Evolutionary conservation across 345 rosid species (phyloP), one percentile per base, ranked within the genome.

Genomic region (Citrus sp.): DNA sequence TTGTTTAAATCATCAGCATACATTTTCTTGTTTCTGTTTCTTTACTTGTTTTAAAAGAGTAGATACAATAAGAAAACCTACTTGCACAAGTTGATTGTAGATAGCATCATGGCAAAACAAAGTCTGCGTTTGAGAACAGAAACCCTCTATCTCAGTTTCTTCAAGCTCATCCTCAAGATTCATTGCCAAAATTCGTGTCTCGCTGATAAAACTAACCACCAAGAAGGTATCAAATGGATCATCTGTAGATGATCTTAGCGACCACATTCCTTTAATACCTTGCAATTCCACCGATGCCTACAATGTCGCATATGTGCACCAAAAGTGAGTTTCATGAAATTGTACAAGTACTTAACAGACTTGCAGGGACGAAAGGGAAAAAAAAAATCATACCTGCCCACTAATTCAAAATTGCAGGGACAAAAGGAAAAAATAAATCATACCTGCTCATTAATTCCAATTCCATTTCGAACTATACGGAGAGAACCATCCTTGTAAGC

Each of bases 231-330:
- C 99, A 84, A 79, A 93, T 74, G 94, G 90, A 84, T 95, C 99
- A 77, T 93, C 94, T 56, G 90, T 87, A 25, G 97, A 91, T 60
- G 94, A 90, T 87, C 96, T 92, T 76, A 95, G 71, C 37, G 99
- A 93, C 99, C 99, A 95, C 94, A 95, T 92, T 82, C 99, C 99
- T 84, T 95, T 93, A 85, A 95, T 92, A 67, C 98, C 99, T 88
- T 92, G 98, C 89, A 95, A 95, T 85, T 93, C 98, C 67, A 93
- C 98, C 0, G 98, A 95, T 42, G 97, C 98, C 98, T 95, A 73
- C 40, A 67, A 79, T 70, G 83, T 79, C 70, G 9, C 80, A 81
- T 28, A 78, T 35, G 74, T 9, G 25, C 61, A 62, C 21, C 73
- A 83, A 73, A 40, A 30, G 34, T 78, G 40, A 78, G 30, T 63